Evolutionary conservation across 2,329 filamentous ascomycete genomes (phyloP).

Genomic region (Aspergillus spinulosporus): DNA sequence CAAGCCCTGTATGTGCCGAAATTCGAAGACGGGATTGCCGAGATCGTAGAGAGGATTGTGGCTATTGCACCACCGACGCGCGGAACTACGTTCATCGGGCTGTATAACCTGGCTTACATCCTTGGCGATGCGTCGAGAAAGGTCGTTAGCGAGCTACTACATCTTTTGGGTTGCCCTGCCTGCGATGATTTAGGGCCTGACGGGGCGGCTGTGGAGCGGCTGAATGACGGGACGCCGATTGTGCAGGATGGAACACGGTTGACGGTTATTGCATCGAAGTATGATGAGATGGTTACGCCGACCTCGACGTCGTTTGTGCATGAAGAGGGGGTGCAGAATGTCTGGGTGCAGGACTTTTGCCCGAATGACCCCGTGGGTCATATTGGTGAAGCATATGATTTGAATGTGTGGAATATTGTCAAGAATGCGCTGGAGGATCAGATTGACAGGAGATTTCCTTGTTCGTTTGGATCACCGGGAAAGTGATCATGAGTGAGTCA

Average conservation of each 20-base stretch:
- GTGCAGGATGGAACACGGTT: slow-evolving; percentile 35
- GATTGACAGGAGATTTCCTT: slow-evolving; percentile 30
- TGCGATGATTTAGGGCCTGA: slow-evolving; percentile 34
- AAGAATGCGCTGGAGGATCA: slow-evolving; percentile 37
- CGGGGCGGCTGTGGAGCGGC: slow-evolving; percentile 29
- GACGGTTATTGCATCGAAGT: slow-evolving; percentile 36
- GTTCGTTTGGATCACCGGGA: slow-evolving; percentile 9
- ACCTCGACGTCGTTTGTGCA: slow-evolving; percentile 32
- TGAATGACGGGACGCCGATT: slow-evolving; percentile 39
- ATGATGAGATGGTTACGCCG: slow-evolving; percentile 41
- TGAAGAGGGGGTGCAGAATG: slow-evolving; percentile 35
- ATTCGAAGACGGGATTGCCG: slow-evolving; percentile 32
- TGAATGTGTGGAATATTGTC: slow-evolving; percentile 43
- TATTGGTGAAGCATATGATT: slow-evolving; percentile 41
- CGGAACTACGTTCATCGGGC: slow-evolving; percentile 32
- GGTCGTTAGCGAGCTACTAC: slow-evolving; percentile 26
- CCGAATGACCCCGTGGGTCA: slow-evolving; percentile 38
- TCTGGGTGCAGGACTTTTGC: slow-evolving; percentile 37
- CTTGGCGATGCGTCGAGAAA: slow-evolving; percentile 30
- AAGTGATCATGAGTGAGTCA: too few species aligned
- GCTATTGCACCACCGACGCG: slow-evolving; percentile 40
- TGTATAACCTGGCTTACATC: slow-evolving; percentile 33
- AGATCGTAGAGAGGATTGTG: slow-evolving; percentile 35
- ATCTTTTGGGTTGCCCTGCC: slow-evolving; percentile 34
- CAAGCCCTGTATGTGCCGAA: slow-evolving; percentile 45